Evolutionary conservation across 495 filamentous ascomycete species (phyloP), one percentile per base, ranked within the genome.

Genomic region (Massariosphaeria phaeospora): DNA sequence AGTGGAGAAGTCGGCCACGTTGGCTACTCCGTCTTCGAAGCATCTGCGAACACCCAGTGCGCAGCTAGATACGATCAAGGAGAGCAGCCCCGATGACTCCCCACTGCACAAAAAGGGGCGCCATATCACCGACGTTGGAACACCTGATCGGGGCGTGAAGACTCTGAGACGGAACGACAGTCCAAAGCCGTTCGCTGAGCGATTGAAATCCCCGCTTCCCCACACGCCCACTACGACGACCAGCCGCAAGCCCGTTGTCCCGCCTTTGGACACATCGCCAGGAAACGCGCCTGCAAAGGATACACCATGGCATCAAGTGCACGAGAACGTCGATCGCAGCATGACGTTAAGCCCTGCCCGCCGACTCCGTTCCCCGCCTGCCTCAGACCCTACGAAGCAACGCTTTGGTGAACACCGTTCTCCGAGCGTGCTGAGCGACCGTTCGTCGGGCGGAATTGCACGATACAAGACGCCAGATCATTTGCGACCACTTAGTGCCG

Each of bases 401-500:
- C 45, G 57, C 20, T 43, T 61, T 26, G 58, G 52, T 39, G 67
- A 64, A 51, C 66, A 51, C 59, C 65, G 61, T 17, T 72, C 63
- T 25, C 64, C 63, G 51, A 73, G 61, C 61, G 70, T 62, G n/a
- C 54, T 57, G 44, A 74, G 65, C 75, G 59, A 58, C 24, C 74
- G 69, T 57, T 85, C 70, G 57, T 75, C 52, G 69, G 77, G 63
- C 48, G 80, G 63, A 69, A 64, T 67, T 24, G 48, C 65, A 34
- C 59, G 64, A 33, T 52, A 64, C 33, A 69, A 74, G 52, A 82
- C 81, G 29, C 82, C 82, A 1, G 80, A 83, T 39, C 76, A 77
- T 25, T 57, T 75, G 51, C 80, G 82, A 58, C 77, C 84, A 65
- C 76, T 78, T 31, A 84, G 80, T 65, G 75, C 77, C 59, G 69